Evolutionary conservation across 1,139 yeast species (phyloP), one percentile per base, ranked within the genome.

Genomic region (Hemisphaericaspora xylanilytica): DNA sequence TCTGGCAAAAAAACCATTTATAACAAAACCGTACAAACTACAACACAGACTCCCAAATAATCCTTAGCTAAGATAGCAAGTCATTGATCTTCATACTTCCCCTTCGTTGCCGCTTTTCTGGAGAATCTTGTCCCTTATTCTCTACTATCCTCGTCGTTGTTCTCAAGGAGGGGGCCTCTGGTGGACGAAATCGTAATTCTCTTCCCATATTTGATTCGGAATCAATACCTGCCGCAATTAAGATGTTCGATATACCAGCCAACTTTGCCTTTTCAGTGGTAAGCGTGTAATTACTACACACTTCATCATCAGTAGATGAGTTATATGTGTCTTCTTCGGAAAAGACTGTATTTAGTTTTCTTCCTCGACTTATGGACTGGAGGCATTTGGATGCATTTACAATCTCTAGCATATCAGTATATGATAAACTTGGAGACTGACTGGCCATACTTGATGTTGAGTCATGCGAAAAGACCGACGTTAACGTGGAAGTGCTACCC

Each of bases 341-440:
- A 30, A 24, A 22, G 12, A 20, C 39, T 12, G 37, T 29, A 15
- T 29, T 27, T 26, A 36, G 27, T 15, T 30, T 24, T 9, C n/a
- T 25, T 24, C 38, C 29, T 33, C 33, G 40, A 18, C 45, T 41
- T 25, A 68, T 51, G 15, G 63, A 56, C 47, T 67, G 72, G 21
- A 69, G 55, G 42, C 73, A 68, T 44, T 61, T 59, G 17, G 72
- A 67, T 4, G 74, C 75, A 46, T 63, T 65, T 12, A 68, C 63
- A 12, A 69, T 56, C 36, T 67, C 74, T 39, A 58, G 49, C 53
- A 62, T 53, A 28, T 62, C 68, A 12, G 29, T 42, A 26, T 40
- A 44, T 12, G 46, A 38, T 21, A 41, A 34, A 21, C 25, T 35
- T 4, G 36, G 30, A 5, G 32, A 25, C 10, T 29, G 17, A 9